Evolutionary conservation across 495 filamentous ascomycete genomes (phyloP).

Genomic region (Jackrogersella multiformis): DNA sequence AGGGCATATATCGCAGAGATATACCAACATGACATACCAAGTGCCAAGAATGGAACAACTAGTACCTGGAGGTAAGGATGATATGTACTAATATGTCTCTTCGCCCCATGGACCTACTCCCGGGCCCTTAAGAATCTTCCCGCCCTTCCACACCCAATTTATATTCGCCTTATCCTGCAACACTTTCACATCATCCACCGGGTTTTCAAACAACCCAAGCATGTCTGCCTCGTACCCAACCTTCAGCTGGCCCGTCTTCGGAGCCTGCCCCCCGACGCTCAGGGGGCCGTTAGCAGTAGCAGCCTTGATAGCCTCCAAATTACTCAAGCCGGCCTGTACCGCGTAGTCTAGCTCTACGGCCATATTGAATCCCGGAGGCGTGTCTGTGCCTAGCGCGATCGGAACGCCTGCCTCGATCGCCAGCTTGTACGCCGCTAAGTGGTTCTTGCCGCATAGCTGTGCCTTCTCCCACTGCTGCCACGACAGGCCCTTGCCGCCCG

Average conservation of each 20-base stretch:
- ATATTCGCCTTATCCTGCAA: conserved; percentile 54
- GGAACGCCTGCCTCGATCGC: conserved; percentile 53
- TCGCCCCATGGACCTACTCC: conserved; percentile 52
- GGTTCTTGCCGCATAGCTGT: conserved; percentile 47
- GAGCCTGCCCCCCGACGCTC: conserved; percentile 55
- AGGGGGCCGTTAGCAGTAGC: conserved; percentile 61
- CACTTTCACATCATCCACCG: conserved; percentile 57
- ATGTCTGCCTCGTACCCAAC: conserved; percentile 61
- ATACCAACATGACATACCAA: conserved; percentile 5
- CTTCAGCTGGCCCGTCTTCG: conserved; percentile 59
- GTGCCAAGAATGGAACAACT: conserved; percentile 29
- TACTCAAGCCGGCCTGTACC: conserved; percentile 60
- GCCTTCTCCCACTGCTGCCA: conserved; percentile 54
- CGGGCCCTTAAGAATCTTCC: conserved; percentile 54
- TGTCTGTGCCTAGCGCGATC: conserved; percentile 59
- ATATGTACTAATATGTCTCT: conserved; percentile 33
- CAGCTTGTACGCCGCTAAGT: conserved; percentile 51
- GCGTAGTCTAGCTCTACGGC: conserved; percentile 60
- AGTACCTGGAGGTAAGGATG: conserved; percentile 38
- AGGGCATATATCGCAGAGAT: too few species aligned
- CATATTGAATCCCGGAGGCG: conserved; percentile 54
- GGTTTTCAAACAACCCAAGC: conserved; percentile 56
- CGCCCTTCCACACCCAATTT: conserved; percentile 59
- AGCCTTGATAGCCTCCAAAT: conserved; percentile 62
- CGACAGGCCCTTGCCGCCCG: conserved; percentile 45